Evolutionary conservation across 768 basidiomycete genomes (phyloP).

Genomic region (Antrodiella citrinella): DNA sequence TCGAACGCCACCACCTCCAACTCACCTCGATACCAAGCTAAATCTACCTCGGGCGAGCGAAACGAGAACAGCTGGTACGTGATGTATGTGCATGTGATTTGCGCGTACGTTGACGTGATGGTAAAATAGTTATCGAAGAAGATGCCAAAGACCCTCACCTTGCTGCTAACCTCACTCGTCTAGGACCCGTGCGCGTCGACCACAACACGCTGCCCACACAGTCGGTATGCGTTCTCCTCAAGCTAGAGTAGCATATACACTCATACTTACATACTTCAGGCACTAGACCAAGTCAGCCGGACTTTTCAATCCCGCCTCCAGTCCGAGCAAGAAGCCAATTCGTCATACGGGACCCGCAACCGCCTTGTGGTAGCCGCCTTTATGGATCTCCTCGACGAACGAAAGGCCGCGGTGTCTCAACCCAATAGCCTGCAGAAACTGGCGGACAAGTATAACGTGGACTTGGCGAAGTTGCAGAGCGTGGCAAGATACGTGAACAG

Average conservation of each 20-base stretch:
- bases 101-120: neutral
- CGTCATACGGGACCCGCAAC: constrained; percentile 35
- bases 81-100: neutral
- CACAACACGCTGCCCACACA: constrained; percentile 47
- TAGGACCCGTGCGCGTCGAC: constrained; percentile 68
- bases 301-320: constrained; percentile 47
- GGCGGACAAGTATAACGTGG: constrained; percentile 47
- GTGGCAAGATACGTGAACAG: constrained; percentile 53
- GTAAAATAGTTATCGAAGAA: constrained; percentile 49
- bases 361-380: constrained; percentile 46
- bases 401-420: constrained; percentile 38
- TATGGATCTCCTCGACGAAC: constrained; percentile 51
- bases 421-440: constrained; percentile 38
- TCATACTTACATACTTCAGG: constrained; percentile 7
- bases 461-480: constrained; percentile 39
- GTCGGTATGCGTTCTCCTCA: constrained; percentile 30
- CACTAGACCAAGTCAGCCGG: constrained; percentile 27
- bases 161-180: constrained; percentile 48
- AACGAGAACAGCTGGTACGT: constrained; percentile 39
- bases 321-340: constrained; percentile 48
- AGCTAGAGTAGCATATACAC: too few relatives aligned
- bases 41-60: constrained; percentile 36
- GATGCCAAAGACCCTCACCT: constrained; percentile 72
- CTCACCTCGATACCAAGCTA: neutral
- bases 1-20: constrained; percentile 22